Base-by-base conservation (phyloP, 495 filamentous ascomycete species). In the Annulohypoxylon moriforme region DNA sequence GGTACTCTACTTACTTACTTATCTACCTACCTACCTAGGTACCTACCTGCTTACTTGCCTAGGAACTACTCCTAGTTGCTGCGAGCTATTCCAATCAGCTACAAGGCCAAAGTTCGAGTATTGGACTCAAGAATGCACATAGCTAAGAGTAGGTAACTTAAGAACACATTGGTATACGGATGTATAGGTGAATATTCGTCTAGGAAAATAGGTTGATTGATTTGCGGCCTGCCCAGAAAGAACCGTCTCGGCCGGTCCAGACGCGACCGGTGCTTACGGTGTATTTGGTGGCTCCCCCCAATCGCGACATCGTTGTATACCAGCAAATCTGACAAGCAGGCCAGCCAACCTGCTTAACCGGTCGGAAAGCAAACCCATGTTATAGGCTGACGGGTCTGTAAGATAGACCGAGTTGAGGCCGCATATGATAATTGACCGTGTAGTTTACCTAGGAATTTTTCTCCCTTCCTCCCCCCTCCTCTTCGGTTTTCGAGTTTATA, bases 161-260 rank as follows among this genome's bases (percentile, higher is more conserved):
- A n/a, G n/a, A n/a, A n/a, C n/a, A n/a, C n/a, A n/a, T n/a, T n/a
- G n/a, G n/a, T n/a, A n/a, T n/a, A n/a, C n/a, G n/a, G n/a, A n/a
- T n/a, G n/a, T n/a, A 55, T 55, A 16, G 33, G 6, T 62, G 44
- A 16, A 27, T 44, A 53, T 42, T 61, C 33, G 14, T 49, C 47
- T 24, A 40, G 36, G 67, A 9, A 25, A 25, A 58, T 14, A 71
- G 64, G 33, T 25, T 67, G 62, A 66, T 50, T 71, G 62, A 66
- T 50, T 66, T 62, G 40, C 50, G 44, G 38, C 36, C 27, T 31
- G 34, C 11, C 22, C 14, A 53, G 55, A 70, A 24, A 61, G 68
- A 65, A 65, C 47, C 55, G 60, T 72, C 70, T 72, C 70, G 70
- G 60, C 70, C 64, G 64, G 70, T 65, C 70, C 47, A 72, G 70